These are phyloP conservation scores for Rhodamnia rubescens DNA, from an alignment of 345 rosid species.

Conservation along the genomic window DNA sequence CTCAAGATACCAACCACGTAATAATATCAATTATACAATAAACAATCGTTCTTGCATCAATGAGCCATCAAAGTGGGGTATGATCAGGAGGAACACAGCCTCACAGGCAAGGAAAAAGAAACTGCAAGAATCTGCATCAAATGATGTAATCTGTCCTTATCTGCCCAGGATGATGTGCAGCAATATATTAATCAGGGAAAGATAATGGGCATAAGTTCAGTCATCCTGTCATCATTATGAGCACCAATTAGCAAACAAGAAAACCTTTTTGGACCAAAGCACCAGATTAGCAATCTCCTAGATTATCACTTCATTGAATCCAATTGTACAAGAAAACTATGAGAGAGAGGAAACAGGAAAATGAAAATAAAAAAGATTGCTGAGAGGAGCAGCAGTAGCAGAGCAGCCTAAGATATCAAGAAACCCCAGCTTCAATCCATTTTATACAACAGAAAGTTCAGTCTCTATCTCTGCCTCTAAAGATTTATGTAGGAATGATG, in stretches of 20 bases:
- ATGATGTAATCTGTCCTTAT: neutral
- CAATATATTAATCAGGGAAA: neutral
- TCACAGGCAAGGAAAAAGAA: neutral
- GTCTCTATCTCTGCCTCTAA: neutral
- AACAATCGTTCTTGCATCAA: neutral
- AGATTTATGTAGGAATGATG: neutral
- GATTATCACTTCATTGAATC: conserved; percentile 4
- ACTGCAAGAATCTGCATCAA: conserved; percentile 5
- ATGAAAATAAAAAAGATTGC: neutral
- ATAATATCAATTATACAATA: no score
- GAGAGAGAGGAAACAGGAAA: neutral
- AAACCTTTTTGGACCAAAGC: neutral
- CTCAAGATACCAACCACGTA: no score
- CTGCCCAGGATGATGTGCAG: neutral
- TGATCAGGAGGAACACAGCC: neutral
- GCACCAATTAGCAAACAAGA: neutral
- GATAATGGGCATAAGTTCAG: neutral
- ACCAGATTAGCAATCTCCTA: neutral
- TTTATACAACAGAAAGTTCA: neutral
- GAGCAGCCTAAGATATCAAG: neutral
- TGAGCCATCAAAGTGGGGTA: neutral
- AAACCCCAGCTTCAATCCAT: neutral
- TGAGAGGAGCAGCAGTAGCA: neutral
- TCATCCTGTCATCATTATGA: neutral
- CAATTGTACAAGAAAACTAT: neutral